These are phyloP conservation scores for Hericium erinaceus DNA, from an alignment of 768 basidiomycete species.

Conservation along the genomic window DNA sequence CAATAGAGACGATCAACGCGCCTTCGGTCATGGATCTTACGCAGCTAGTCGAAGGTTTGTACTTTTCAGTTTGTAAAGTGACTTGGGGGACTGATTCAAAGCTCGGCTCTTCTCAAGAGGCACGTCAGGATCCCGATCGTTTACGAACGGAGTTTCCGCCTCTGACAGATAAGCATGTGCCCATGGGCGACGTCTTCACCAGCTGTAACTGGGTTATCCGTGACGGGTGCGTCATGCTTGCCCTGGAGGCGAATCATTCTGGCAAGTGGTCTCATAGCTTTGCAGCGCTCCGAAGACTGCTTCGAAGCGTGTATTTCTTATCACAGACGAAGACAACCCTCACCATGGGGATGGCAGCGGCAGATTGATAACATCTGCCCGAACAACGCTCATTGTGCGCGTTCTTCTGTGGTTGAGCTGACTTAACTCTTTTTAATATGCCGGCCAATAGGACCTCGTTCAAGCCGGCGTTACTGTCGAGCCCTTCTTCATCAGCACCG, in stretches of 20 bases:
- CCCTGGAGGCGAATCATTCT: background rate
- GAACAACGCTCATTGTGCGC: slow-evolving; percentile 60
- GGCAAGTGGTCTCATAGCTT: background rate
- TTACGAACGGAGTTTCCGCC: slow-evolving; percentile 59
- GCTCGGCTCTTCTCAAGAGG: slow-evolving; percentile 33
- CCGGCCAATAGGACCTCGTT: slow-evolving; percentile 53
- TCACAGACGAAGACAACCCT: slow-evolving; percentile 86
- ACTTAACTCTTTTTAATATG: background rate
- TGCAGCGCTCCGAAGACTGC: slow-evolving; percentile 76
- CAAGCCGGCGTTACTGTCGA: slow-evolving; percentile 74
- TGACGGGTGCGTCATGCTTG: slow-evolving; percentile 52
- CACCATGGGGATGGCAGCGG: slow-evolving; percentile 43
- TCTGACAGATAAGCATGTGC: slow-evolving; percentile 43
- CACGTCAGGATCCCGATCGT: slow-evolving; percentile 51
- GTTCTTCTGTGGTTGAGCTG: background rate
- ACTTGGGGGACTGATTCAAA: background rate
- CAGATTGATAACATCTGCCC: slow-evolving; percentile 58
- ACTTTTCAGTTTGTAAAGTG: background rate
- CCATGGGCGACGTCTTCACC: slow-evolving; percentile 85
- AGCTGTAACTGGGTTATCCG: slow-evolving; percentile 86
- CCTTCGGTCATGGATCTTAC: slow-evolving; percentile 74
- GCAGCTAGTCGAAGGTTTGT: slow-evolving; percentile 63
- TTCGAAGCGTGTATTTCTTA: slow-evolving; percentile 86
- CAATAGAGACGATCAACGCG: slow-evolving; percentile 69
- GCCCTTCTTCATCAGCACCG: slow-evolving; percentile 80